Conservation (phyloP, 2,329 filamentous ascomycete genomes). For the Claviceps arundinis region DNA sequence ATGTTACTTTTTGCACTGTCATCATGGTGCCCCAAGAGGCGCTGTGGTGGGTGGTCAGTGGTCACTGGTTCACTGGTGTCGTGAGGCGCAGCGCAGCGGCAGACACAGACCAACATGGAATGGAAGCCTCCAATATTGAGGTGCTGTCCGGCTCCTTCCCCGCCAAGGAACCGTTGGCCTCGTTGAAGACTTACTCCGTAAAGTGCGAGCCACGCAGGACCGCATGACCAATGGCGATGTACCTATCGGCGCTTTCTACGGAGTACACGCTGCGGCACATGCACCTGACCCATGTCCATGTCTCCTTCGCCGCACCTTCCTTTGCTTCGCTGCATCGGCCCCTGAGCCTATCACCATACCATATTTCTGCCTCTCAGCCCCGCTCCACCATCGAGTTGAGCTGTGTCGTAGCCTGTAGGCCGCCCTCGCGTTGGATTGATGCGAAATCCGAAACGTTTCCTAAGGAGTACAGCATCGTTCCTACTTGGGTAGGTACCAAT, state of each 20-base stretch:
- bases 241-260: not conserved
- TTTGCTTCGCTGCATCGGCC: constrained; percentile 2
- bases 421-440: not conserved
- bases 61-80: too few relatives aligned
- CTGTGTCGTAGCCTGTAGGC: not conserved
- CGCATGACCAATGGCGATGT: not conserved
- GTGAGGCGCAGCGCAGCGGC: too few relatives aligned
- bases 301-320: constrained; percentile 3
- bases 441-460: not conserved
- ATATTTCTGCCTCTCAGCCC: not conserved
- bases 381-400: not conserved
- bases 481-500: not conserved
- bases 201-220: not conserved
- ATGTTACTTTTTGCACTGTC: too few relatives aligned
- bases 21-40: too few relatives aligned
- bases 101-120: too few relatives aligned
- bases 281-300: not conserved
- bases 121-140: too few relatives aligned
- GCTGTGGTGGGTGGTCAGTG: too few relatives aligned
- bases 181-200: not conserved
- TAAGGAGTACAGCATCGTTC: not conserved
- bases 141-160: too few relatives aligned
- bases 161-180: not conserved
- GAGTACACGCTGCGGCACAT: not conserved
- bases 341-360: not conserved